Base-by-base conservation (phyloP, 2,329 filamentous ascomycete species). In the Samsoniella hepiali region DNA sequence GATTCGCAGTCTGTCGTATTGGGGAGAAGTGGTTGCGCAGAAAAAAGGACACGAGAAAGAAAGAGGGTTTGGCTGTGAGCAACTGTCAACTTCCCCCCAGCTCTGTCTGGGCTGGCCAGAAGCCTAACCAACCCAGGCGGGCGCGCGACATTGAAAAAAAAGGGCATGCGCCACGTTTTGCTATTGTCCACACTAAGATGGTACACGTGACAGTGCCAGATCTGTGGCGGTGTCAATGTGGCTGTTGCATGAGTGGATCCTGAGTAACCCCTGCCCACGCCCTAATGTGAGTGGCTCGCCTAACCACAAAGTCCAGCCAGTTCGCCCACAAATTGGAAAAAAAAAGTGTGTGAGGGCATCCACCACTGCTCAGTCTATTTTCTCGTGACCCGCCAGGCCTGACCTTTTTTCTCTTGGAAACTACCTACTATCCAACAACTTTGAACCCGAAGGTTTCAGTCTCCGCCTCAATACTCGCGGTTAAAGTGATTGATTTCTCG, bases 401-500 rank as follows among this genome's bases (percentile, higher is more conserved):
- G 5, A 50, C 9, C 29, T 29, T 47, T 68, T 67, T 67, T 66
- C 66, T 62, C 65, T 71, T 74, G 72, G 69, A 66, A 68, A 69
- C 69, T 69, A 71, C 58, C 34, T 55, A 56, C 70, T 70, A 62
- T 50, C n/a, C 67, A 71, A 73, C 70, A 73, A 75, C 72, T 74
- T 75, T 86, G 91, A 89, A 96, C 92, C 91, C 86, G 91, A 95
- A 92, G 93, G 89, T 86, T 75, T 96, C 94, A 97, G 94, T 98
- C 94, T 97, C 94, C 94, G 93, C 90, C 86, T 88, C 91, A 88
- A 65, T 42, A 79, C 80, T 27, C 79, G 91, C 93, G 94, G 94
- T 97, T 97, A 96, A 98, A 96, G 90, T 88, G 94, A 98, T 98
- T 98, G 94, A 93, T 83, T 84, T 90, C 90, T 93, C 91, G 84